A percentile compares a stretch with the other conserved stretches of the same genome.
Conservation (phyloP, 805 yeast species). For the Candida tibetensis region DNA sequence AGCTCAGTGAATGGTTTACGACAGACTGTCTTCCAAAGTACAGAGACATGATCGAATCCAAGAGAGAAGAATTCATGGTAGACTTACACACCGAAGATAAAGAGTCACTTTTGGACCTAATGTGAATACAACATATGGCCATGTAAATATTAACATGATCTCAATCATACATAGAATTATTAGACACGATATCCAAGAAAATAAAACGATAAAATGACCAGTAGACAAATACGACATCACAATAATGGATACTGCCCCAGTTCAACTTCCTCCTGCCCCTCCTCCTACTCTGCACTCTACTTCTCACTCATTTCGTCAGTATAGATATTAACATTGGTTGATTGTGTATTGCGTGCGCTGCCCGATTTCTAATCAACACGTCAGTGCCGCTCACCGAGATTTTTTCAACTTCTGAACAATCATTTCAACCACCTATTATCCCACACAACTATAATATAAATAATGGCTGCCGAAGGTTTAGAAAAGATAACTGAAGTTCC, state of each 20-base stretch:
- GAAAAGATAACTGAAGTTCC: slow-evolving; percentile 85
- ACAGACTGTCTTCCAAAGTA: slow-evolving; percentile 18
- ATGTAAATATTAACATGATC: no score
- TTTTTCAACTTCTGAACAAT: not conserved
- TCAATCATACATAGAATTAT: no score
- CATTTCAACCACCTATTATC: not conserved
- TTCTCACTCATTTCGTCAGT: no score
- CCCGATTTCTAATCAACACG: slow-evolving; percentile 7
- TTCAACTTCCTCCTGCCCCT: no score
- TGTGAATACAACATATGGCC: no score
- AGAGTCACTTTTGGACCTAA: slow-evolving; percentile 30
- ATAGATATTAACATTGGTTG: no score
- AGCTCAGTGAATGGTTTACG: slow-evolving; percentile 20
- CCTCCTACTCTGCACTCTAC: no score
- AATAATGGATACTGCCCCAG: no score
- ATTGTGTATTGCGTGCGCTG: slow-evolving; percentile 2
- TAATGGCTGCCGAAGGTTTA: slow-evolving; percentile 55
- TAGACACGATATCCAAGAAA: no score
- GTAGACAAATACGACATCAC: slow-evolving; percentile 1
- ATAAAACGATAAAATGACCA: no score
- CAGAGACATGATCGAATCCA: slow-evolving; percentile 20
- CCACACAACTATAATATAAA: slow-evolving; percentile 6
- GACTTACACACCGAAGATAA: slow-evolving; percentile 21
- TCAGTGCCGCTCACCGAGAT: slow-evolving; percentile 4
- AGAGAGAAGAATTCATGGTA: slow-evolving; percentile 23